These are phyloP conservation scores for Selenicereus undatus DNA, from an alignment of 148 eudicot species.

Conservation along the genomic window DNA sequence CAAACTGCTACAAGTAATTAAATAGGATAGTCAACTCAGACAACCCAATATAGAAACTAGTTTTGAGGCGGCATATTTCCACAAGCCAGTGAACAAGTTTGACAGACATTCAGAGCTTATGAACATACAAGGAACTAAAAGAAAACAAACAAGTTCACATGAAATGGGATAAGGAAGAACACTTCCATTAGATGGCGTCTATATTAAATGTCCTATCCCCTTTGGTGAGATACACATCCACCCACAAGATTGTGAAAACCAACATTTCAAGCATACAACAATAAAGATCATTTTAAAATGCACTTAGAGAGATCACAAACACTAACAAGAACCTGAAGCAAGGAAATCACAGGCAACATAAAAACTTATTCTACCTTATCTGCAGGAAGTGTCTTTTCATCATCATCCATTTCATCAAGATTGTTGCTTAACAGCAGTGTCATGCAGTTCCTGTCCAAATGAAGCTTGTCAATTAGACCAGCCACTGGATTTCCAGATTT, in stretches of 20 bases:
- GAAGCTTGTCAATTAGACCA: conserved; percentile 87
- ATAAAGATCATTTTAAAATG: neutral
- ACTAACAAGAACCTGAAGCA: neutral
- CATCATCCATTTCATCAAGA: conserved; percentile 99
- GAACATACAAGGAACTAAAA: neutral
- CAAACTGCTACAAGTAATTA: neutral
- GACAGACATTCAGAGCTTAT: neutral
- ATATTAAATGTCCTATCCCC: neutral
- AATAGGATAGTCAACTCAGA: neutral
- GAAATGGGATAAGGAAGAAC: neutral
- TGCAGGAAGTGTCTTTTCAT: conserved; percentile 89
- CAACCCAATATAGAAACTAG: neutral
- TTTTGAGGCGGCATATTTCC: neutral
- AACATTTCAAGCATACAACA: neutral
- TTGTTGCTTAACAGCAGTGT: conserved; percentile 85
- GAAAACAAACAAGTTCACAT: neutral
- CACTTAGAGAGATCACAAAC: neutral
- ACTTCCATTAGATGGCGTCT: neutral
- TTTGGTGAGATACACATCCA: neutral
- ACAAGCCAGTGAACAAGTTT: neutral
- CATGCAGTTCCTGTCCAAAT: conserved; percentile 82
- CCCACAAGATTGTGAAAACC: neutral
- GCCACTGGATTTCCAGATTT: conserved; percentile 98
- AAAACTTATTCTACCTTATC: conserved; percentile 59
- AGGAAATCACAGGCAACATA: neutral